These are phyloP conservation scores for Aspergillus pseudoterreus DNA, from an alignment of 2,329 filamentous ascomycete genomes.

Conservation along the genomic window DNA sequence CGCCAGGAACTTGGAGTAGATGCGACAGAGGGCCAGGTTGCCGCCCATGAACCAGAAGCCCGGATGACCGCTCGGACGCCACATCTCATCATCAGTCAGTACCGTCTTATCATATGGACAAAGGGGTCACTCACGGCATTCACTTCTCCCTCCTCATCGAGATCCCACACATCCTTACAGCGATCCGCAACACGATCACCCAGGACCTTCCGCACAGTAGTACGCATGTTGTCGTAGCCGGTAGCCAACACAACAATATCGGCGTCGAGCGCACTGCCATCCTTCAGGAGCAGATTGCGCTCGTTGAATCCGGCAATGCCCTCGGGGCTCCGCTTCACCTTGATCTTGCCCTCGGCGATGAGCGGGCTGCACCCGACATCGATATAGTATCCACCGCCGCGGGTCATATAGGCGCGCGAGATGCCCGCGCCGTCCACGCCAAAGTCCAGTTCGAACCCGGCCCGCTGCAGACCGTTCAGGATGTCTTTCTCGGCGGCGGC, in stretches of 20 bases:
- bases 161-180: slow-evolving; percentile 58
- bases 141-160: slow-evolving; percentile 56
- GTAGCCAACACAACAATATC: slow-evolving; percentile 64
- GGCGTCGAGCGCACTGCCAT: slow-evolving; percentile 55
- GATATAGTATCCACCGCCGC: slow-evolving; percentile 58
- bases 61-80: slow-evolving; percentile 59
- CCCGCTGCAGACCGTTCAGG: slow-evolving; percentile 44
- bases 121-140: slow-evolving; percentile 34
- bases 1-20: slow-evolving; percentile 54
- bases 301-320: slow-evolving; percentile 52
- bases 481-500: slow-evolving; percentile 40
- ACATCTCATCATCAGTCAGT: slow-evolving; percentile 28
- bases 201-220: slow-evolving; percentile 58
- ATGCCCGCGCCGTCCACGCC: slow-evolving; percentile 42
- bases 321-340: slow-evolving; percentile 54
- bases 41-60: slow-evolving; percentile 66
- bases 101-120: neutral
- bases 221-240: slow-evolving; percentile 66
- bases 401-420: slow-evolving; percentile 43
- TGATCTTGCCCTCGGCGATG: slow-evolving; percentile 58
- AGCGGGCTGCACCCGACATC: slow-evolving; percentile 54
- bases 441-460: slow-evolving; percentile 44
- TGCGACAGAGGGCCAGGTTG: slow-evolving; percentile 60
- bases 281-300: slow-evolving; percentile 46
- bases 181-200: slow-evolving; percentile 59